Evolutionary conservation across 164 flowering plant genomes (phyloP), one percentile per base, ranked within the genome.

Genomic region (Vitis riparia): DNA sequence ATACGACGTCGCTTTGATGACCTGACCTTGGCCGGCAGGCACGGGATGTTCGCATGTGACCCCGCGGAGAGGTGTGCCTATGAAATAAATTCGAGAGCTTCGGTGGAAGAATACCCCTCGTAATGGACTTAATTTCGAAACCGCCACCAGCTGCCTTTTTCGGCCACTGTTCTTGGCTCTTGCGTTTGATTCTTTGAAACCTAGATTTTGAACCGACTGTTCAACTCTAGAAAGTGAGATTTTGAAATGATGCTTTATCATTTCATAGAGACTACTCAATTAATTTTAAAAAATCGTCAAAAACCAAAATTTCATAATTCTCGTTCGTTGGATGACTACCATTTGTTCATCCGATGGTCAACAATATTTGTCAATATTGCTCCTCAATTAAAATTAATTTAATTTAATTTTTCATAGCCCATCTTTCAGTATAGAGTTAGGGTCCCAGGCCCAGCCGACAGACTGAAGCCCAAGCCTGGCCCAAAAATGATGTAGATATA

Each of bases 1-100:
- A 48, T 15, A 44, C 71, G 73, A 71, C 73, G 73, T 48, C 67
- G 68, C 49, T 63, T 63, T 29, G 63, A 53, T 37, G 30, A 37
- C n/a, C n/a, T 6, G 68, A 51, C 67, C 73, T 9, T 52, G 56
- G 68, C 68, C 63, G 68, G 73, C 62, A 52, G 51, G 49, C 27
- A 55, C 23, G 56, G 56, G 62, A 64, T n/a, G 7, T 11, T 56
- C 11, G 62, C 68, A 63, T 57, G 68, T 30, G 51, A 53, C 14
- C 29, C 5, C 50, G 50, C 5, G 37, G 7, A 48, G 58, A 8
- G 9, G n/a, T 5, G n/a, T 13, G 15, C 29, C 27, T 17, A 27
- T n/a, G 55, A 51, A 51, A 14, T 19, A n/a, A 51, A 51, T 14
- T 23, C 11, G 11, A 11, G 66, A 9, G 5, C 14, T 15, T 29